Evolutionary conservation across 371 early-diverging fungal genomes (phyloP).

Genomic region (Syncephalastrum contaminatum): DNA sequence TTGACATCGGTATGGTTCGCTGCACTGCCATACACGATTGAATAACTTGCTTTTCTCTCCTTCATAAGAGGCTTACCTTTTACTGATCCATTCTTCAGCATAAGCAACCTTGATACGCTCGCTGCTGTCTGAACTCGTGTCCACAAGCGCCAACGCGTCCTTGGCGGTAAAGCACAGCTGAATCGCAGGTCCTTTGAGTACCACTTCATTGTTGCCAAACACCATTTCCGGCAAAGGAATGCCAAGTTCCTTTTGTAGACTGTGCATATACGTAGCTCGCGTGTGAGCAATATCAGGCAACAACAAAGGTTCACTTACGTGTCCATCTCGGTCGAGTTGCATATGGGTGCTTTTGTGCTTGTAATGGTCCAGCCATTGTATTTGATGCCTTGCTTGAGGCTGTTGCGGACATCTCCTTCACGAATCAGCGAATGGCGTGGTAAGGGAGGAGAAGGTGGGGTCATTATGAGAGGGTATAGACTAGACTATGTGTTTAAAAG

Average conservation of each 20-base stretch:
- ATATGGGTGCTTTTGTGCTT: constrained; percentile 68
- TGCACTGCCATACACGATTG: constrained; percentile 18
- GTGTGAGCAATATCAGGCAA: neutral
- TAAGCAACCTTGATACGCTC: constrained; percentile 79
- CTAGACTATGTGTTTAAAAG: too few species aligned
- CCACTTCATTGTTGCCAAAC: constrained; percentile 82
- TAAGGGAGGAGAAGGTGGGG: too few species aligned
- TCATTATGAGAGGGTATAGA: too few species aligned
- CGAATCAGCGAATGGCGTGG: constrained; percentile 26
- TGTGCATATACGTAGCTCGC: constrained; percentile 11
- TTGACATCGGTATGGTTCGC: constrained; percentile 72
- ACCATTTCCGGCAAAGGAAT: constrained; percentile 94
- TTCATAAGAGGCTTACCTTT: constrained; percentile 51
- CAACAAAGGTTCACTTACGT: constrained; percentile 33
- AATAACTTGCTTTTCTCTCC: neutral
- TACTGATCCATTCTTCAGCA: constrained; percentile 80
- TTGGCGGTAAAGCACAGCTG: constrained; percentile 63
- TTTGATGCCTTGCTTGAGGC: constrained; percentile 52
- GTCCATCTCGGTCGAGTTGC: constrained; percentile 71
- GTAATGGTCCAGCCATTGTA: constrained; percentile 66
- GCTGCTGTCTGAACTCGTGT: constrained; percentile 58
- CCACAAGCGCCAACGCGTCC: constrained; percentile 77
- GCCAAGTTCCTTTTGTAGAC: constrained; percentile 59
- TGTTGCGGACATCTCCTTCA: constrained; percentile 31
- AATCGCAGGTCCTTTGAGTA: constrained; percentile 46